Conservation (phyloP, 2,329 filamentous ascomycete genomes). For the Didymella pomorum region DNA sequence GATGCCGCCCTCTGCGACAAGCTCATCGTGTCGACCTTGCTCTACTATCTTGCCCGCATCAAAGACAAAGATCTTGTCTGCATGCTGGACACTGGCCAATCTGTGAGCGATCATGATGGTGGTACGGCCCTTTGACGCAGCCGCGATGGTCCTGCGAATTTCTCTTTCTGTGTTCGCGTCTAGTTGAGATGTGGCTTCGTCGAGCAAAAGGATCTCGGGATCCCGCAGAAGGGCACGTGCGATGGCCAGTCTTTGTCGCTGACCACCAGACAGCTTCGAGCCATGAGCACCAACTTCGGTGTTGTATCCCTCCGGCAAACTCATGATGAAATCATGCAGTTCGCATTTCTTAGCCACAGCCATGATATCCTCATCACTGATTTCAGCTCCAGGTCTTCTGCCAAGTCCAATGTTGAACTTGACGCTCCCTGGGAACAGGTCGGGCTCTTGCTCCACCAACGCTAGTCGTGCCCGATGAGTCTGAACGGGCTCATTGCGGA, state of each 20-base stretch:
- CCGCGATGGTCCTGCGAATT: conserved; percentile 53
- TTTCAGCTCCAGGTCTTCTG: conserved; percentile 36
- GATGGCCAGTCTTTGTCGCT: conserved; percentile 57
- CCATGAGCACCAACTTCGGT: conserved; percentile 56
- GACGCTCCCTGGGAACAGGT: conserved; percentile 56
- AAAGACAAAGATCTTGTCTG: conserved; percentile 81
- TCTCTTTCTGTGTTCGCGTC: conserved; percentile 56
- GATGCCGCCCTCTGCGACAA: conserved; percentile 55
- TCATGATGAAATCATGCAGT: conserved; percentile 58
- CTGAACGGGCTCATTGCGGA: conserved; percentile 50
- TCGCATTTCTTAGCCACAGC: conserved; percentile 53
- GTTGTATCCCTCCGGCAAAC: conserved; percentile 57
- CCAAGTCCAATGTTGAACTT: conserved; percentile 56
- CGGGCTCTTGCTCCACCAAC: conserved; percentile 56
- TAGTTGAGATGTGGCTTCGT: conserved; percentile 58
- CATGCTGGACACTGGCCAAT: conserved; percentile 78
- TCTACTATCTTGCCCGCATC: conserved; percentile 70
- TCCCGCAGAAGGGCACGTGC: conserved; percentile 57
- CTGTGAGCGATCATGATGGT: conserved; percentile 81
- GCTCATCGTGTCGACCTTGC: conserved; percentile 67
- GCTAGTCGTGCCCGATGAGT: conserved; percentile 51
- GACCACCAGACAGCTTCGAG: conserved; percentile 56
- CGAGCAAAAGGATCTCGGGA: conserved; percentile 56
- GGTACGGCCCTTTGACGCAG: conserved; percentile 58
- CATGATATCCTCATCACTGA: conserved; percentile 39